Evolutionary conservation across 78 protist species (phyloP).

Genomic region (Polysphondylium violaceum): DNA sequence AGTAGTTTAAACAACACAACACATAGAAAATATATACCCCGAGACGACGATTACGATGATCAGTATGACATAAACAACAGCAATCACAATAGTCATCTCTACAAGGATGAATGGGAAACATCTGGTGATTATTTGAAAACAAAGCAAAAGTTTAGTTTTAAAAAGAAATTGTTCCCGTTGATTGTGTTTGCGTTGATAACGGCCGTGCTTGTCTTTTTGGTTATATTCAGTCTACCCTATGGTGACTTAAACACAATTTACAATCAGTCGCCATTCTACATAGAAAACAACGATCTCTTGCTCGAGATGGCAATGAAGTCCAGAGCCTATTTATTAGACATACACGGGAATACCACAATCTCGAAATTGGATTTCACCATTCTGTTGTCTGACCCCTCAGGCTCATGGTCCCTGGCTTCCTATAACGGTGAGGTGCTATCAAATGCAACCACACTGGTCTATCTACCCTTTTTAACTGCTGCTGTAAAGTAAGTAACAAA

Average conservation of each 20-base stretch:
- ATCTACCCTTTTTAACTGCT: slow-evolving; percentile 55
- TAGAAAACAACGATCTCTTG: slow-evolving; percentile 4
- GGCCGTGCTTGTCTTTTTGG: not conserved
- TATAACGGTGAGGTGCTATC: slow-evolving; percentile 40
- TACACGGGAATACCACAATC: slow-evolving; percentile 23
- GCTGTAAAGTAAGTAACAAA: slow-evolving; percentile 51
- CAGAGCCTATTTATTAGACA: slow-evolving; percentile 12
- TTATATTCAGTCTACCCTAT: slow-evolving; percentile 30
- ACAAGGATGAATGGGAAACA: not conserved
- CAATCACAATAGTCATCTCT: not conserved
- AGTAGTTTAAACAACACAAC: not conserved
- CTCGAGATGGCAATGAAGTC: slow-evolving; percentile 10
- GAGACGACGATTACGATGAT: not conserved
- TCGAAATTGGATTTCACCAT: slow-evolving; percentile 43
- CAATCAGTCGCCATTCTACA: slow-evolving; percentile 39
- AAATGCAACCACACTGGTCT: slow-evolving; percentile 12
- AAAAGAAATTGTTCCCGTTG: slow-evolving; percentile 37
- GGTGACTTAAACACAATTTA: not conserved
- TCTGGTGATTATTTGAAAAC: not conserved
- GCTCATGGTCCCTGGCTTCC: slow-evolving; percentile 72
- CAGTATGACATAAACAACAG: not conserved
- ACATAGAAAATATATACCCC: too few species aligned
- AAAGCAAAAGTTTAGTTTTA: slow-evolving; percentile 20
- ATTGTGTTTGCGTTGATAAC: slow-evolving; percentile 12
- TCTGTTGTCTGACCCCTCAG: slow-evolving; percentile 33